phyloP scores from a whole-genome alignment of 2,329 filamentous ascomycete species.

The Ramichloridium luteum region DNA sequence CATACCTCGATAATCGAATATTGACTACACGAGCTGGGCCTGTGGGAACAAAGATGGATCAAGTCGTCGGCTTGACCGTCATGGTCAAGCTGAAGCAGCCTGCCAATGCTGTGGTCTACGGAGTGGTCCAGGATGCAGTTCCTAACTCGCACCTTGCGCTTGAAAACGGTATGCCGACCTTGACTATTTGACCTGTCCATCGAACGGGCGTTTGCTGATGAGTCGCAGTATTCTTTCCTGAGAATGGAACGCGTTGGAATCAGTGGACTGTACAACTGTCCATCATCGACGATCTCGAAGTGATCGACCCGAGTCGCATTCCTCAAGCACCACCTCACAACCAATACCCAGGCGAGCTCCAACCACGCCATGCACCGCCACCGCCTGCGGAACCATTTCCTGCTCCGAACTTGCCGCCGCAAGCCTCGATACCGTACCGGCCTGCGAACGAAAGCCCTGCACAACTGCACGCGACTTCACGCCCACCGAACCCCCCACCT shows the following conservation, averaged over 20 bases:
- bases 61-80: conserved; percentile 51
- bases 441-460: too few relatives aligned
- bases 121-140: conserved; percentile 54
- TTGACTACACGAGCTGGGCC: too few relatives aligned
- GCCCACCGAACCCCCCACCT: too few relatives aligned
- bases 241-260: conserved; percentile 40
- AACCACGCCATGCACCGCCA: conserved; percentile 1
- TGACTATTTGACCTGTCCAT: too few relatives aligned
- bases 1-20: too few relatives aligned
- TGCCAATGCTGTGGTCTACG: conserved; percentile 51
- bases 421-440: too few relatives aligned
- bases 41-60: conserved; percentile 9
- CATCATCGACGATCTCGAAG: conserved; percentile 47
- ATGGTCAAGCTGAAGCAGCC: conserved; percentile 58
- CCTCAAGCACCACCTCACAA: conserved; percentile 4
- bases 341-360: conserved; percentile 2
- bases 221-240: conserved; percentile 39
- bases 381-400: too few relatives aligned
- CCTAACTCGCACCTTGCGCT: conserved; percentile 58
- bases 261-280: conserved; percentile 45
- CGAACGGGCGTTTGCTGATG: conserved; percentile 24
- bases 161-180: conserved; percentile 49
- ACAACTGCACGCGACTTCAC: too few relatives aligned
- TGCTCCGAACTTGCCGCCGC: too few relatives aligned
- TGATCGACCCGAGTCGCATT: conserved; percentile 22